Evolutionary conservation across 1,139 yeast genomes (phyloP).

Genomic region (Pneumocystis canis): DNA sequence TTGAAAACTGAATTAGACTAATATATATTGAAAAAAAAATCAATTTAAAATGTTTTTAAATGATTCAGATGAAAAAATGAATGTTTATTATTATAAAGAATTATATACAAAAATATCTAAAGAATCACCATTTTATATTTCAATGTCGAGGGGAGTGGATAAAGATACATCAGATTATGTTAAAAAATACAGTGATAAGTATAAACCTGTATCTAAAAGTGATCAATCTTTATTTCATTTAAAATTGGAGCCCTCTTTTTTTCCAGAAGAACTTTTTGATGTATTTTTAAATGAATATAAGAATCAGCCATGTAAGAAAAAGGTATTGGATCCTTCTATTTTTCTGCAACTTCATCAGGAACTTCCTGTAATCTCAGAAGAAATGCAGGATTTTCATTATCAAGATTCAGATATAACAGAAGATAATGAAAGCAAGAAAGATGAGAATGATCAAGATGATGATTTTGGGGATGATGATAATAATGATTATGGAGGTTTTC

Average conservation of each 20-base stretch:
- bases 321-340: neutral
- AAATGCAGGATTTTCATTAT: neutral
- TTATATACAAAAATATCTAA: neutral
- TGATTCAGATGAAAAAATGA: neutral
- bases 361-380: neutral
- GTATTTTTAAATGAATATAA: neutral
- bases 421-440: neutral
- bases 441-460: neutral
- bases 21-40: neutral
- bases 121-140: neutral
- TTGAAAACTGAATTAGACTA: neutral
- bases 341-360: neutral
- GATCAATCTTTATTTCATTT: neutral
- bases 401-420: neutral
- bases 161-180: neutral
- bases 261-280: neutral
- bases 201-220: neutral
- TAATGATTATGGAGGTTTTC: neutral
- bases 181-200: neutral
- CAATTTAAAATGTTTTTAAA: neutral
- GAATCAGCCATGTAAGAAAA: neutral
- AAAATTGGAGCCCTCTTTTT: neutral
- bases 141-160: neutral
- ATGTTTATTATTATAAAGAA: neutral
- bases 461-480: neutral